Evolutionary conservation across 805 yeast species (phyloP).

Genomic region (Cyberlindnera subsufficiens): DNA sequence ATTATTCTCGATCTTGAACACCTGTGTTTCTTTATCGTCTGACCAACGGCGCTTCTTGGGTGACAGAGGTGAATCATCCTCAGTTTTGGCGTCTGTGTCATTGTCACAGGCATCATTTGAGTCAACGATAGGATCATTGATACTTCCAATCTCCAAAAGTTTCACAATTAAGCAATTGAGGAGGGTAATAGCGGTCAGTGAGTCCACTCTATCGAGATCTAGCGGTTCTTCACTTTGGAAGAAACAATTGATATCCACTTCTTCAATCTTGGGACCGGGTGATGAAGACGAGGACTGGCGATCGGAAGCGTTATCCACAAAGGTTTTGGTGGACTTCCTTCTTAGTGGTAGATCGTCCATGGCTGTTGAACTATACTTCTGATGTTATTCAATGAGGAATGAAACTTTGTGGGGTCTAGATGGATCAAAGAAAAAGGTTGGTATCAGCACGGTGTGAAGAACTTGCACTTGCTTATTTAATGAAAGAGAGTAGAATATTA

Average conservation of each 20-base stretch:
- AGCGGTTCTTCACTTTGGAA: background rate
- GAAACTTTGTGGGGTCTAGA: no score
- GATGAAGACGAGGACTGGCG: conserved; percentile 8
- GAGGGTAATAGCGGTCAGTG: conserved; percentile 6
- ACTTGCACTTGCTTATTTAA: no score
- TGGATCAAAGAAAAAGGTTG: no score
- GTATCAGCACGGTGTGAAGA: no score
- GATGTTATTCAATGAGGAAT: no score
- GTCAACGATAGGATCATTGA: background rate
- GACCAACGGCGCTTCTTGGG: conserved; percentile 18
- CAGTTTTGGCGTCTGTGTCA: conserved; percentile 1
- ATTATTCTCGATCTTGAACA: background rate
- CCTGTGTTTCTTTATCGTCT: background rate
- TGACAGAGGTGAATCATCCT: conserved; percentile 10
- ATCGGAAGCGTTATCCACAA: conserved; percentile 4
- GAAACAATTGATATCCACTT: conserved; percentile 7
- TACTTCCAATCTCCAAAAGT: background rate
- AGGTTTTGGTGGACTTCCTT: conserved; percentile 5
- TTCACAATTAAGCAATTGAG: conserved; percentile 4
- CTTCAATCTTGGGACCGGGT: conserved; percentile 3
- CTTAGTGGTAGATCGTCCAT: conserved; percentile 12
- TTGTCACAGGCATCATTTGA: conserved; percentile 1
- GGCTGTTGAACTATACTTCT: background rate
- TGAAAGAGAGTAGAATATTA: no score
- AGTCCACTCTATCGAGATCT: conserved; percentile 2